These are phyloP conservation scores for Bjerkandera adusta DNA, from an alignment of 1,284 basidiomycete species.

Conservation along the genomic window DNA sequence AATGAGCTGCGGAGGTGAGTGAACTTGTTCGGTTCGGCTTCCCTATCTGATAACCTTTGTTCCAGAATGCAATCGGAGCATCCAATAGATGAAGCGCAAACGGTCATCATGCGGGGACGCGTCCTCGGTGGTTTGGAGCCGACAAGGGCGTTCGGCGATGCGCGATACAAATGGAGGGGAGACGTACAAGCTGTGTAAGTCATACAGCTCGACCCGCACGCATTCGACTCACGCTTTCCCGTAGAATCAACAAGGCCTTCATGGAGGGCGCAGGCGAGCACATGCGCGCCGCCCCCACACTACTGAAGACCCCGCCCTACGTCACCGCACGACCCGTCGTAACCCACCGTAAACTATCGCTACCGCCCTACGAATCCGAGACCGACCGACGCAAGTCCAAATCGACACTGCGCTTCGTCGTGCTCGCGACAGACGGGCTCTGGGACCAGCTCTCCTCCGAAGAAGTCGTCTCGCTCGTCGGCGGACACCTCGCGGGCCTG, in stretches of 20 bases:
- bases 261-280: conserved; percentile 59
- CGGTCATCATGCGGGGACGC: conserved; percentile 84
- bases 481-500: conserved; percentile 76
- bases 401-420: conserved; percentile 51
- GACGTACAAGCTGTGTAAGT: conserved; percentile 73
- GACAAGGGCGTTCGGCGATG: conserved; percentile 92
- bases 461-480: conserved; percentile 90
- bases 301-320: conserved; percentile 90
- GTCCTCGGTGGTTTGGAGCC: conserved; percentile 94
- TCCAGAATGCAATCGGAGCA: conserved; percentile 87
- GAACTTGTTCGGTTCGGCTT: not conserved
- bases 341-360: conserved; percentile 70
- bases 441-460: conserved; percentile 97
- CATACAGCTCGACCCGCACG: conserved; percentile 5
- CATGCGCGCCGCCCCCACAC: conserved; percentile 57
- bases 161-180: conserved; percentile 88
- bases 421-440: conserved; percentile 71
- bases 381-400: conserved; percentile 22
- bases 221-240: not conserved
- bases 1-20: conserved; percentile 72
- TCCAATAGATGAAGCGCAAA: conserved; percentile 75
- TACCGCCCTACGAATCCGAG: conserved; percentile 33
- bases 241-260: conserved; percentile 67
- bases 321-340: conserved; percentile 90
- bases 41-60: not conserved